A percentile compares a stretch with the other conserved stretches of the same genome.
phyloP scores from a whole-genome alignment of 2,329 filamentous ascomycete genomes.

The Colletotrichum kahawae region DNA sequence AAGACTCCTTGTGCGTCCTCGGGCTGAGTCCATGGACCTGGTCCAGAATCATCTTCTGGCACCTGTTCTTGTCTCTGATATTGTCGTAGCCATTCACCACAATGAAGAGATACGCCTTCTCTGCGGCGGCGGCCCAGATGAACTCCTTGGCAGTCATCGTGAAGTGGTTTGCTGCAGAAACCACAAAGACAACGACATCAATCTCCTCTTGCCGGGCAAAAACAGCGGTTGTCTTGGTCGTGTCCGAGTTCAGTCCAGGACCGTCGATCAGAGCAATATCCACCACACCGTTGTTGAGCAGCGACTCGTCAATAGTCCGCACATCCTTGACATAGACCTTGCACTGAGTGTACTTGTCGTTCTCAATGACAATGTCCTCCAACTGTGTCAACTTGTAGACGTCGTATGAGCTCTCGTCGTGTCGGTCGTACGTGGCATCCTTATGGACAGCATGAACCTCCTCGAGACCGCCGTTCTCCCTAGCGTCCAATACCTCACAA shows the following conservation, averaged over 20 bases:
- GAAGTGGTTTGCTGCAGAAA: slow-evolving; percentile 97
- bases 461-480: slow-evolving; percentile 88
- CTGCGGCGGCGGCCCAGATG: slow-evolving; percentile 91
- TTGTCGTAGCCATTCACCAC: slow-evolving; percentile 95
- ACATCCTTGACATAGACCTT: slow-evolving; percentile 96
- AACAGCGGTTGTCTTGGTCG: slow-evolving; percentile 94
- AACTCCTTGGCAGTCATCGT: slow-evolving; percentile 98
- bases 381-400: slow-evolving; percentile 80
- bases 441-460: slow-evolving; percentile 96
- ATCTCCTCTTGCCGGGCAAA: slow-evolving; percentile 98
- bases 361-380: slow-evolving; percentile 89
- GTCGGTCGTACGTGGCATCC: slow-evolving; percentile 78
- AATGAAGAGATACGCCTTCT: slow-evolving; percentile 99
- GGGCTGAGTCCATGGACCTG: slow-evolving; percentile 89
- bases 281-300: slow-evolving; percentile 96
- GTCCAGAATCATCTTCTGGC: slow-evolving; percentile 90
- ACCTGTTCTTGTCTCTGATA: slow-evolving; percentile 89
- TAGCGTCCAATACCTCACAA: slow-evolving; percentile 92
- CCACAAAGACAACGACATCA: slow-evolving; percentile 97
- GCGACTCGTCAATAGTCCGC: slow-evolving; percentile 85
- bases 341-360: slow-evolving; percentile 88
- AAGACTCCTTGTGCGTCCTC: slow-evolving; percentile 88
- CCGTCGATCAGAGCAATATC: slow-evolving; percentile 98
- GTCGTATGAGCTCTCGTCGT: slow-evolving; percentile 94
- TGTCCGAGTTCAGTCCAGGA: slow-evolving; percentile 93